phyloP scores from a whole-genome alignment of 345 rosid genomes.

The Aquilaria yunnanensis region DNA sequence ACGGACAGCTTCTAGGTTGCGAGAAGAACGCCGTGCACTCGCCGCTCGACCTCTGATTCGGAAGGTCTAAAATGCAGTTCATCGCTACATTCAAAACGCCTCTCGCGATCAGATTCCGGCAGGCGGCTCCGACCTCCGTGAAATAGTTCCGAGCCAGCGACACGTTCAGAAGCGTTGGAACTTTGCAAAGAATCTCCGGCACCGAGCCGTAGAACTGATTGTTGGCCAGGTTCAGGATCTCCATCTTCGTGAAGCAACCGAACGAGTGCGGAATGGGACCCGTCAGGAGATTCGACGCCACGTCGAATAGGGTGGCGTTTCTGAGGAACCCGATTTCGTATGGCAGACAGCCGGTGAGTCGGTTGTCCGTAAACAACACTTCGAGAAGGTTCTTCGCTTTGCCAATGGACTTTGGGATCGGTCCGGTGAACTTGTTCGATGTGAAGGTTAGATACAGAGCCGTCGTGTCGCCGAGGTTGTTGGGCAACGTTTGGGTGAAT shows the following conservation, averaged over 20 bases:
- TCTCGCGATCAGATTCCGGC: constrained; percentile 30
- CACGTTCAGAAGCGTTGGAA: constrained; percentile 26
- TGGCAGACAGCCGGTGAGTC: constrained; percentile 48
- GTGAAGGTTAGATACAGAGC: constrained; percentile 52
- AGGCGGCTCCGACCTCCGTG: constrained; percentile 48
- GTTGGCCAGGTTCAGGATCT: constrained; percentile 25
- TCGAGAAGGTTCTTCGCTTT: constrained; percentile 27
- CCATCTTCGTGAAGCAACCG: constrained; percentile 34
- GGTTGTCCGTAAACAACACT: constrained; percentile 43
- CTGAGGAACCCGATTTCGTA: constrained; percentile 42
- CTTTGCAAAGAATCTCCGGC: constrained; percentile 43
- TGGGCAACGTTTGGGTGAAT: constrained; percentile 29
- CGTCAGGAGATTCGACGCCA: constrained; percentile 28
- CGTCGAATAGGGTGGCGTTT: constrained; percentile 31
- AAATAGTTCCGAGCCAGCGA: constrained; percentile 41
- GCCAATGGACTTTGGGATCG: constrained; percentile 45
- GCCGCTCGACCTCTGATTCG: constrained; percentile 27
- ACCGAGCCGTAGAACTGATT: constrained; percentile 37
- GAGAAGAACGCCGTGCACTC: constrained; percentile 36
- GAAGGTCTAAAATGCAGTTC: constrained; percentile 51
- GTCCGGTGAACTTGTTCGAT: constrained; percentile 39
- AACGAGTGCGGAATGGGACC: constrained; percentile 54
- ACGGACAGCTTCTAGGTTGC: constrained; percentile 14
- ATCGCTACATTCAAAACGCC: constrained; percentile 30
- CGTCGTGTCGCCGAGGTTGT: constrained; percentile 34